phyloP scores from a whole-genome alignment of 305 asterid species.

The Fraxinus ornus region DNA sequence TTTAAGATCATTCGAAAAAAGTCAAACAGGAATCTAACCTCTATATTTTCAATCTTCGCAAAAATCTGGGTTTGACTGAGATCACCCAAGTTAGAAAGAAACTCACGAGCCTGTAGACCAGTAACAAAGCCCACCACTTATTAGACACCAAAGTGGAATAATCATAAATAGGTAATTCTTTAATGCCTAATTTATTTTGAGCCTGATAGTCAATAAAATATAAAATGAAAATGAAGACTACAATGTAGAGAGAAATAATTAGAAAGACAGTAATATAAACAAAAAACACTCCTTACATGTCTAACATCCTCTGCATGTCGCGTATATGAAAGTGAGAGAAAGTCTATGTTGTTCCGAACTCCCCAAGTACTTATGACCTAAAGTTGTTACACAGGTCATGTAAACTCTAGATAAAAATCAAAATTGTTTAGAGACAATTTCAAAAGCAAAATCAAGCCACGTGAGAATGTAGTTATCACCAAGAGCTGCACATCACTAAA shows the following conservation, averaged over 20 bases:
- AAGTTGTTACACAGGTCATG: conserved; percentile 9
- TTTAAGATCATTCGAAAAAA: not conserved
- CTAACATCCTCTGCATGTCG: conserved; percentile 78
- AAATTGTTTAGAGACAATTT: not conserved
- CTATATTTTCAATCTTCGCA: conserved; percentile 87
- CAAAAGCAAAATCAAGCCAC: not conserved
- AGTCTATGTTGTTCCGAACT: conserved; percentile 68
- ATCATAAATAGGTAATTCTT: not conserved
- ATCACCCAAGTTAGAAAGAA: conserved; percentile 68
- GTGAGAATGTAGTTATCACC: not conserved
- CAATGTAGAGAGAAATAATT: not conserved
- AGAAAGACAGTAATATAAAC: conserved; percentile 1
- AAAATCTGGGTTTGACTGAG: conserved; percentile 76
- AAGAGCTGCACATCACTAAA: not conserved
- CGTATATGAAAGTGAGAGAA: conserved; percentile 81
- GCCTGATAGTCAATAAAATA: conserved; percentile 7
- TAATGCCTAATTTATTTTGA: not conserved
- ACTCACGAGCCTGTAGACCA: conserved; percentile 71
- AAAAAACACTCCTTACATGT: conserved; percentile 45
- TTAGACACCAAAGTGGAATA: not conserved
- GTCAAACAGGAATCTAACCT: conserved; percentile 45
- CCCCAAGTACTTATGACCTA: conserved; percentile 91
- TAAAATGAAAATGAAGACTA: not conserved
- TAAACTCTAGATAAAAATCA: conserved; percentile 17
- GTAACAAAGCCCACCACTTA: not conserved